Conservation (phyloP, 2,329 filamentous ascomycete genomes). For the Colletotrichum filicis region DNA sequence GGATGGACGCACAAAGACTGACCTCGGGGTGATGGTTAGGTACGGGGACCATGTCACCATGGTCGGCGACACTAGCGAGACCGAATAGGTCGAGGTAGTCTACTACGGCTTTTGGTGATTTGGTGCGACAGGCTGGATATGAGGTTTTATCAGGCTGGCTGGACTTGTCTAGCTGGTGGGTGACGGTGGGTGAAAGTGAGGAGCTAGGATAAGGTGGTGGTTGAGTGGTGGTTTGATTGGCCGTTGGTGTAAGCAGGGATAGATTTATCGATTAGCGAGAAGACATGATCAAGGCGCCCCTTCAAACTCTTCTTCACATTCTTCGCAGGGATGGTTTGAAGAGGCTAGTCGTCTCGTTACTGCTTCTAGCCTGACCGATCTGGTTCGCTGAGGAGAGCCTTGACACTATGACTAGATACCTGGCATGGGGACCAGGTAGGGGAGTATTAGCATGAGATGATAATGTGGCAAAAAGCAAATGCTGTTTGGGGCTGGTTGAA, state of each 20-base stretch:
- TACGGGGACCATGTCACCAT: background rate
- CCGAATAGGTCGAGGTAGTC: background rate
- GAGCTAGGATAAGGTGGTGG: no score
- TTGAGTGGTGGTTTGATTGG: constrained; percentile 2
- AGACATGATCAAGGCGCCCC: constrained; percentile 13
- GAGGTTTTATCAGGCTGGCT: background rate
- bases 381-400: background rate
- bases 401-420: no score
- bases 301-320: background rate
- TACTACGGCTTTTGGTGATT: background rate
- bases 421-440: background rate
- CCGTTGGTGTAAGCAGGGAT: background rate
- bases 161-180: background rate
- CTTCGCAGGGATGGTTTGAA: constrained; percentile 9
- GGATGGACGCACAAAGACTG: constrained; percentile 1
- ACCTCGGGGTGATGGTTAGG: background rate
- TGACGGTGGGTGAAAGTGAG: background rate
- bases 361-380: background rate
- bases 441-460: background rate
- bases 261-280: constrained; percentile 11
- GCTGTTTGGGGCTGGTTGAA: background rate
- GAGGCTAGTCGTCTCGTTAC: background rate
- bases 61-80: constrained; percentile 2
- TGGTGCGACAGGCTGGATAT: background rate
- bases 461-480: background rate